Percentiles rank a stretch among this genome's conserved stretches.
phyloP scores from a whole-genome alignment of 345 rosid genomes.

The Corchorus capsularis region DNA sequence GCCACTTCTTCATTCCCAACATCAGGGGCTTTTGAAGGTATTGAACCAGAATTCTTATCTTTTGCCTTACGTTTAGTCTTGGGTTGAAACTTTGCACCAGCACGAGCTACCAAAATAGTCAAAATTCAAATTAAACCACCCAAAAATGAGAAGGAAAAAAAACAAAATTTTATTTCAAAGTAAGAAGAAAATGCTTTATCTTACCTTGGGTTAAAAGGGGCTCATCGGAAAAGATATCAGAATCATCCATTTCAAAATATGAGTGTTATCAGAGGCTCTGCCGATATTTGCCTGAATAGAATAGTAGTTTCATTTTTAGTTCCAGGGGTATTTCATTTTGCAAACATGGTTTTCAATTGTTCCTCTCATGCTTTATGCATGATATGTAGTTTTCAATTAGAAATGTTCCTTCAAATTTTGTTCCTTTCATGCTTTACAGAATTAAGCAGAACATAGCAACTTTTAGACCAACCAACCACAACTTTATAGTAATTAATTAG shows the following conservation, averaged over 20 bases:
- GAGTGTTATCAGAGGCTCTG: no score
- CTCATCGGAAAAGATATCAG: background rate
- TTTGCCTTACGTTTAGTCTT: conserved; percentile 31
- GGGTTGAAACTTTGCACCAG: conserved; percentile 45
- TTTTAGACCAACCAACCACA: no score
- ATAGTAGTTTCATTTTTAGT: no score
- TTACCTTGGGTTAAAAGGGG: conserved; percentile 33
- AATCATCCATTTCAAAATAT: background rate
- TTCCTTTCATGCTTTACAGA: no score
- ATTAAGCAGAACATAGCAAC: no score
- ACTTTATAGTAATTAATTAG: no score
- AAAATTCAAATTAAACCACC: conserved; percentile 6
- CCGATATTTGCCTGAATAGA: no score
- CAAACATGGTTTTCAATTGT: no score
- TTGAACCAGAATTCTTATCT: conserved; percentile 13
- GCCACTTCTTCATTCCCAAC: conserved; percentile 9
- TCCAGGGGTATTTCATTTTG: no score
- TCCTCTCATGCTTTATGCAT: no score
- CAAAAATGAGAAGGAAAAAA: background rate
- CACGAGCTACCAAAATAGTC: conserved; percentile 29
- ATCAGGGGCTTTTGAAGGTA: conserved; percentile 6
- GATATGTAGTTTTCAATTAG: no score
- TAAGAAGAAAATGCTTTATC: background rate
- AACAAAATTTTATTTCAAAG: background rate
- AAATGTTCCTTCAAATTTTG: no score